Evolutionary conservation across 1,139 yeast genomes (phyloP).

Genomic region (Barnettozyma hawaiiensis): DNA sequence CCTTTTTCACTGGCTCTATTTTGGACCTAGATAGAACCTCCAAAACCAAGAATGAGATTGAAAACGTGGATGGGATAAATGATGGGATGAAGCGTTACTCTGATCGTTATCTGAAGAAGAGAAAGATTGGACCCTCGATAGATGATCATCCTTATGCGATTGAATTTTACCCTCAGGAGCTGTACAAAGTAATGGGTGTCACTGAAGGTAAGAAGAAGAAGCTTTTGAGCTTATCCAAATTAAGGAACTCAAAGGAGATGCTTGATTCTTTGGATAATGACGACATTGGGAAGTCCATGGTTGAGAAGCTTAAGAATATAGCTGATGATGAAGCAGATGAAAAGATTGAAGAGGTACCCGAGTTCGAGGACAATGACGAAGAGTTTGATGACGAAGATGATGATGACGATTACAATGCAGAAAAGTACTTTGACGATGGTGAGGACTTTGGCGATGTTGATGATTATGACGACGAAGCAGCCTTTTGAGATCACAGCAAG

Average conservation of each 20-base stretch:
- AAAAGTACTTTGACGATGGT: slow-evolving; percentile 61
- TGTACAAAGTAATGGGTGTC: slow-evolving; percentile 70
- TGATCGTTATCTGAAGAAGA: slow-evolving; percentile 65
- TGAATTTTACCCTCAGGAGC: slow-evolving; percentile 73
- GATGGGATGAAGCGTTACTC: slow-evolving; percentile 71
- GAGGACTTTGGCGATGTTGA: slow-evolving; percentile 47
- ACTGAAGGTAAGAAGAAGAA: slow-evolving; percentile 48
- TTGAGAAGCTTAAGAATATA: slow-evolving; percentile 56
- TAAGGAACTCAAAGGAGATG: slow-evolving; percentile 31
- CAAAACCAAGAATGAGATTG: slow-evolving; percentile 14
- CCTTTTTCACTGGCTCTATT: slow-evolving; percentile 65
- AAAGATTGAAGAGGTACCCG: slow-evolving; percentile 39
- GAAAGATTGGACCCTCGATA: slow-evolving; percentile 70
- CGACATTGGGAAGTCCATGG: slow-evolving; percentile 37
- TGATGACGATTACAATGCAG: slow-evolving; percentile 68
- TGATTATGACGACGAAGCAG: slow-evolving; percentile 58
- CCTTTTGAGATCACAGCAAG: slow-evolving; percentile 46
- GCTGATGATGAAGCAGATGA: slow-evolving; percentile 43
- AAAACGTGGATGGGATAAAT: slow-evolving; percentile 37
- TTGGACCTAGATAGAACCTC: slow-evolving; percentile 27
- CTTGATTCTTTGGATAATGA: slow-evolving; percentile 29
- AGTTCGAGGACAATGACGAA: slow-evolving; percentile 71
- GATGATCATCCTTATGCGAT: slow-evolving; percentile 77
- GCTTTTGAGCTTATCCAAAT: slow-evolving; percentile 45
- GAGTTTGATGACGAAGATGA: slow-evolving; percentile 75